Percentiles rank a stretch among this genome's conserved stretches.
phyloP scores from a whole-genome alignment of 805 yeast species.

The Helenozyma rhizophorensis region DNA sequence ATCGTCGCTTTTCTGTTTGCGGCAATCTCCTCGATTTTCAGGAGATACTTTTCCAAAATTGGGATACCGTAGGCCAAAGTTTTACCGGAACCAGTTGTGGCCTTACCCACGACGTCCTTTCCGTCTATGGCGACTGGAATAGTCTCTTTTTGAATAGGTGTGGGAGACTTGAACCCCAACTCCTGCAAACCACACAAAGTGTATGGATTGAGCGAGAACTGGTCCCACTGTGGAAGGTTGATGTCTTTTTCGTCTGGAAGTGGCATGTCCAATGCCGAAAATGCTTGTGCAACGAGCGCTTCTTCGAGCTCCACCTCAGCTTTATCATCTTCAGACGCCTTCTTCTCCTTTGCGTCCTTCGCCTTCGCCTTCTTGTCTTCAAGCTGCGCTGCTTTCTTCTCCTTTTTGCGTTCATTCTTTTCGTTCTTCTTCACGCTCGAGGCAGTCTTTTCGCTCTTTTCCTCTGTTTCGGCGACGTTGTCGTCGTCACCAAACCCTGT shows the following conservation, averaged over 20 bases:
- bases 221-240: slow-evolving; percentile 60
- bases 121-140: slow-evolving; percentile 74
- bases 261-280: slow-evolving; percentile 16
- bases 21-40: slow-evolving; percentile 16
- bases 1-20: slow-evolving; percentile 14
- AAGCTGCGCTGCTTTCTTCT: not conserved
- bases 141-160: slow-evolving; percentile 74
- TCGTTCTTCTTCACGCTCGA: not conserved
- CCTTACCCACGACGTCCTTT: slow-evolving; percentile 87
- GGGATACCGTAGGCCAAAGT: slow-evolving; percentile 95
- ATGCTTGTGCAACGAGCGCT: slow-evolving; percentile 27
- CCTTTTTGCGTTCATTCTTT: not conserved
- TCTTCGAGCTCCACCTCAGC: slow-evolving; percentile 10
- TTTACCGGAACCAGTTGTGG: slow-evolving; percentile 97
- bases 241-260: slow-evolving; percentile 34
- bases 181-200: slow-evolving; percentile 58
- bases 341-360: not conserved
- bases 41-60: slow-evolving; percentile 62
- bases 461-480: slow-evolving; percentile 4
- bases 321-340: slow-evolving; percentile 2
- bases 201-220: slow-evolving; percentile 45
- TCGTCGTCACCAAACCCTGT: slow-evolving; percentile 26
- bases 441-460: not conserved
- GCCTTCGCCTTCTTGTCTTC: not conserved
- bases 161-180: slow-evolving; percentile 64